phyloP scores from a whole-genome alignment of 2,329 filamentous ascomycete species.

The Amphichorda felina region DNA sequence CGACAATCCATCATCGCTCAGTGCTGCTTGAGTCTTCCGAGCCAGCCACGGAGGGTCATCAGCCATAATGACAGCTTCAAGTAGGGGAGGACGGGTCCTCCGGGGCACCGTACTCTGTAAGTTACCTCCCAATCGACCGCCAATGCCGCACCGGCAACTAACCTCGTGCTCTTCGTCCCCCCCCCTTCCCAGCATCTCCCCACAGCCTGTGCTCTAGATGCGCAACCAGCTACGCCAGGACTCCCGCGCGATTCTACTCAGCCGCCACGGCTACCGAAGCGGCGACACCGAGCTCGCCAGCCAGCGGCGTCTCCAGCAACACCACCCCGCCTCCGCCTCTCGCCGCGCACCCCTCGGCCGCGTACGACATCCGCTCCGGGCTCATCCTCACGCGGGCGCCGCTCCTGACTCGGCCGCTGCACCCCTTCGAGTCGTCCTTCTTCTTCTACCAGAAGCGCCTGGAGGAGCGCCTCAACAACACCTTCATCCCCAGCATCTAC shows the following conservation, averaged over 20 bases:
- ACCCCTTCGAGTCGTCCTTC: conserved; percentile 82
- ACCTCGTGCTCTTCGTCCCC: not conserved
- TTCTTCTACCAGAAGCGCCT: conserved; percentile 96
- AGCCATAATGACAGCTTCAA: conserved; percentile 36
- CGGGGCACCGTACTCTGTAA: conserved; percentile 38
- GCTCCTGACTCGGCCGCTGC: conserved; percentile 70
- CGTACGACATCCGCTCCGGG: conserved; percentile 46
- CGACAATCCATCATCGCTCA: conserved; percentile 3
- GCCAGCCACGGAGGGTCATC: not conserved
- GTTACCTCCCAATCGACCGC: conserved; percentile 9
- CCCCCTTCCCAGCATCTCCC: conserved; percentile 11
- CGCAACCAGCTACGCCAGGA: conserved; percentile 16
- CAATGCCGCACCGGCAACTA: conserved; percentile 3
- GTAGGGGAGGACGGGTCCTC: conserved; percentile 41
- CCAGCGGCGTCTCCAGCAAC: conserved; percentile 7
- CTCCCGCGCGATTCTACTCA: conserved; percentile 19
- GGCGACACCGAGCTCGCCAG: conserved; percentile 7
- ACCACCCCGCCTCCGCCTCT: conserved; percentile 6
- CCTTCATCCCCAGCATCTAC: conserved; percentile 87
- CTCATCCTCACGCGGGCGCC: conserved; percentile 83
- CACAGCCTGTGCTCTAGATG: conserved; percentile 26
- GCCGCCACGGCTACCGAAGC: conserved; percentile 9
- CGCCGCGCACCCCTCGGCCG: not conserved
- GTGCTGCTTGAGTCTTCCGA: not conserved
- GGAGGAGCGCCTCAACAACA: conserved; percentile 80